Conservation (phyloP, 495 filamentous ascomycete genomes). For the Podospora pseudocomata region DNA sequence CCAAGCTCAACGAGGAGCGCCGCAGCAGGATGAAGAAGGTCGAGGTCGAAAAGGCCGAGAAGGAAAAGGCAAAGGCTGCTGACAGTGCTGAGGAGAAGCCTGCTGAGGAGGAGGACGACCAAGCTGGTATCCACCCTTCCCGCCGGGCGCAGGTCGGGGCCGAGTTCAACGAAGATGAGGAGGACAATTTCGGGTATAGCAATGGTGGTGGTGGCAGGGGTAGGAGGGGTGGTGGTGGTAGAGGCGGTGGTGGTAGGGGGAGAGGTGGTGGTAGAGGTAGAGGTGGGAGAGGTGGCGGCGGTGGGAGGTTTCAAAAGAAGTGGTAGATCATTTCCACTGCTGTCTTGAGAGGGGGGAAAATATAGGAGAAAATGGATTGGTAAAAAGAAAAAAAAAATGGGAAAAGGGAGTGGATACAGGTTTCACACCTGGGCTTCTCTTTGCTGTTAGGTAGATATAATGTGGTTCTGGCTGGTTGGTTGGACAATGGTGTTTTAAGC, state of each 20-base stretch:
- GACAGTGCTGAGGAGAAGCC: conserved; percentile 9
- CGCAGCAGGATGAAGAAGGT: conserved; percentile 48
- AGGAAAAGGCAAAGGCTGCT: not conserved
- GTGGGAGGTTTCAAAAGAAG: conserved; percentile 12
- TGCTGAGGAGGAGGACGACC: conserved; percentile 17
- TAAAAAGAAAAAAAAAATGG: too few relatives aligned
- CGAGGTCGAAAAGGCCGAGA: conserved; percentile 46
- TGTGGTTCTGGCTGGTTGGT: not conserved
- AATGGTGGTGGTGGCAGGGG: conserved; percentile 6
- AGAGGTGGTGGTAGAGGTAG: conserved; percentile 16
- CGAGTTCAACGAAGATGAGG: conserved; percentile 9
- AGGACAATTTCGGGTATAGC: conserved; percentile 14
- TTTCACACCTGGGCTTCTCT: too few relatives aligned
- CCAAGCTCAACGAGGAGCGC: conserved; percentile 79
- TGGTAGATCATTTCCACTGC: not conserved
- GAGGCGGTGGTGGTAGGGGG: not conserved
- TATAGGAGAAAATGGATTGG: not conserved
- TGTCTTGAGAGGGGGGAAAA: not conserved
- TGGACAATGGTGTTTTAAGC: not conserved
- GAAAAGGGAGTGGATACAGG: too few relatives aligned
- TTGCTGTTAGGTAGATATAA: too few relatives aligned
- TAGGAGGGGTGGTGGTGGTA: not conserved
- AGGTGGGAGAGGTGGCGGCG: conserved; percentile 17
- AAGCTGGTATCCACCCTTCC: conserved; percentile 31
- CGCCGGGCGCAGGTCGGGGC: conserved; percentile 16